phyloP scores from a whole-genome alignment of 2,329 filamentous ascomycete genomes.

The Xylaria sp. region DNA sequence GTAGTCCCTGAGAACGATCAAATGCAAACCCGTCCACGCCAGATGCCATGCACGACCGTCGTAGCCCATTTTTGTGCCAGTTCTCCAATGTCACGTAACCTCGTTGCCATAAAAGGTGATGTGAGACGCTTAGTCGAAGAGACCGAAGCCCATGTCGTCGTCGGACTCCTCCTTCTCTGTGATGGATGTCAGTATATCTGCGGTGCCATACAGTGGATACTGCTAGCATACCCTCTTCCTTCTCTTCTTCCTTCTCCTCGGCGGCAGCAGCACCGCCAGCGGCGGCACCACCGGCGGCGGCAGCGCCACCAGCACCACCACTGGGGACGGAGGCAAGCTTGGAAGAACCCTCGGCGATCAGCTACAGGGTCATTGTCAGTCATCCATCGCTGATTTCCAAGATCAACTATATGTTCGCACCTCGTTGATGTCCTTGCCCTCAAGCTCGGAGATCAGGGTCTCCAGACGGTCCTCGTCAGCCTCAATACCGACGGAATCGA shows the following conservation, averaged over 20 bases:
- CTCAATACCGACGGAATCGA: constrained; percentile 95
- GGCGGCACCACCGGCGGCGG: constrained; percentile 74
- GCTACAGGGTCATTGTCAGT: constrained; percentile 61
- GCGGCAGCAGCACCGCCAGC: constrained; percentile 72
- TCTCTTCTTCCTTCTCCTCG: constrained; percentile 73
- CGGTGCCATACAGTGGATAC: not conserved
- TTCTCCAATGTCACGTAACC: constrained; percentile 45
- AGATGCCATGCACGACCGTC: constrained; percentile 47
- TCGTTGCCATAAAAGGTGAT: constrained; percentile 42
- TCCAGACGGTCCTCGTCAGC: constrained; percentile 87
- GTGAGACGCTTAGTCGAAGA: constrained; percentile 72
- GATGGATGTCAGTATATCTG: constrained; percentile 26
- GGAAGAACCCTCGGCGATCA: constrained; percentile 87
- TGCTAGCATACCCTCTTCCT: constrained; percentile 74
- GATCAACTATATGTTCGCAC: constrained; percentile 62
- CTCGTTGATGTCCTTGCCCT: constrained; percentile 93
- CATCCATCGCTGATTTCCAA: not conserved
- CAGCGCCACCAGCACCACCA: constrained; percentile 81
- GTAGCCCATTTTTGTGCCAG: constrained; percentile 45
- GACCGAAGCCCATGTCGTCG: constrained; percentile 82
- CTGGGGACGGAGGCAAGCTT: constrained; percentile 99
- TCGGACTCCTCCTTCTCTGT: constrained; percentile 75
- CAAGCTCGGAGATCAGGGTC: constrained; percentile 88
- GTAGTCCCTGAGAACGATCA: constrained; percentile 36
- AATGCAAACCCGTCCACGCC: constrained; percentile 48